Base-by-base conservation (phyloP, 2,329 filamentous ascomycete genomes). In the Aquanectria penicillioides region DNA sequence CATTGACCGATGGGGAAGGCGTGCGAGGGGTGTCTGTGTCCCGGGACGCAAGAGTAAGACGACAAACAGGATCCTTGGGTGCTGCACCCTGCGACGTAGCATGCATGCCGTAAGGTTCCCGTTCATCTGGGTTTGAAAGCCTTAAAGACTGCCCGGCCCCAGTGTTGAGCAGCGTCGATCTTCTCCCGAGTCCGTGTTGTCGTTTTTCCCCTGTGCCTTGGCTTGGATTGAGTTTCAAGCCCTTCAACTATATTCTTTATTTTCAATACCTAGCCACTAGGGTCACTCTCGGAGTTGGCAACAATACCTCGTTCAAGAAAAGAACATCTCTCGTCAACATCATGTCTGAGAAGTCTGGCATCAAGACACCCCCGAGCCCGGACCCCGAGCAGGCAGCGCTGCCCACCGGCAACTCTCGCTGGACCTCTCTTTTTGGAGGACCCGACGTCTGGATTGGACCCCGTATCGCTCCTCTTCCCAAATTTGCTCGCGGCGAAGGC, bases 391-490 rank as follows among this genome's bases (percentile, higher is more conserved):
- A 31, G 28, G 66, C 28, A 48, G 58, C 36, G 29, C 53, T 49
- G 15, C 63, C 63, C n/a, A 59, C 44, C 15, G 52, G 59, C 20
- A 69, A 71, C 17, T 71, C 73, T 1, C 64, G 68, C 59, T 70
- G 70, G 54, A 74, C 76, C 9, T 69, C 71, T 33, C 49, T 76
- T 13, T 79, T 80, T 49, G 78, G 78, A 34, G 78, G 78, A 25
- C 60, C 65, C 9, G 65, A 69, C 22, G 78, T 83, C 38, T 69
- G 66, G 34, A 73, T 86, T 44, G 84, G 84, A 2, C 82, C 80
- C 56, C 81, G 84, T 46, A 86, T 86, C 61, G 80, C 79, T 12
- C 80, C 80, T 6, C 69, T 82, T 10, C 75, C 79, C 12, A 69
- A 73, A 8, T 74, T 75, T 56, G 68, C 69, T 48, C 74, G 68